phyloP scores from a whole-genome alignment of 371 early-diverging fungal species.

The Mucor circinelloides region DNA sequence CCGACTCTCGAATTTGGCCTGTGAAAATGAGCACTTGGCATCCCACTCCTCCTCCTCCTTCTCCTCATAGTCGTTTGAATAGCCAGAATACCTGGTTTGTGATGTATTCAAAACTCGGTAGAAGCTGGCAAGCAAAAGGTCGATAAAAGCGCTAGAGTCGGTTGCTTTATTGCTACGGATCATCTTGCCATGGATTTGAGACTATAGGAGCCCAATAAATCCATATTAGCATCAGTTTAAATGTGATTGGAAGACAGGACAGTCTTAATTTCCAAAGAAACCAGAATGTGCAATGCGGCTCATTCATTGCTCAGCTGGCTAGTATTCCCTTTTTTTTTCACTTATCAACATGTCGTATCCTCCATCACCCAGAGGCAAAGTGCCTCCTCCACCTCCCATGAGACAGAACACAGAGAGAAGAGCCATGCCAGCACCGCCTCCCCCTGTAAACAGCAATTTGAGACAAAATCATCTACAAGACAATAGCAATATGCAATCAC shows the following conservation, averaged over 20 bases:
- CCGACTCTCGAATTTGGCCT: no score
- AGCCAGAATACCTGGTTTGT: no score
- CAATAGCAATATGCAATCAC: slow-evolving; percentile 19
- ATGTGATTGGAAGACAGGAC: background rate
- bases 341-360: slow-evolving; percentile 14
- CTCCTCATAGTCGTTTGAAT: no score
- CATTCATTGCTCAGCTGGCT: background rate
- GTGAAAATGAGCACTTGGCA: no score
- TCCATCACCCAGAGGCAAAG: slow-evolving; percentile 15
- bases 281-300: background rate
- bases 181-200: no score
- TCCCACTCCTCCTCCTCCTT: no score
- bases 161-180: no score
- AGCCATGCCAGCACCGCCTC: slow-evolving; percentile 32
- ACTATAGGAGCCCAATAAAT: background rate
- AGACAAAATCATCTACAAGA: background rate
- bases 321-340: background rate
- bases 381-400: slow-evolving; percentile 29
- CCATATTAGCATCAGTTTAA: background rate
- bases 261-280: background rate
- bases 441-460: slow-evolving; percentile 3
- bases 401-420: slow-evolving; percentile 27
- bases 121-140: no score
- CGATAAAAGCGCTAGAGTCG: no score
- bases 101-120: no score